phyloP scores from a whole-genome alignment of 306 rosid species.

The Lupinus albus region DNA sequence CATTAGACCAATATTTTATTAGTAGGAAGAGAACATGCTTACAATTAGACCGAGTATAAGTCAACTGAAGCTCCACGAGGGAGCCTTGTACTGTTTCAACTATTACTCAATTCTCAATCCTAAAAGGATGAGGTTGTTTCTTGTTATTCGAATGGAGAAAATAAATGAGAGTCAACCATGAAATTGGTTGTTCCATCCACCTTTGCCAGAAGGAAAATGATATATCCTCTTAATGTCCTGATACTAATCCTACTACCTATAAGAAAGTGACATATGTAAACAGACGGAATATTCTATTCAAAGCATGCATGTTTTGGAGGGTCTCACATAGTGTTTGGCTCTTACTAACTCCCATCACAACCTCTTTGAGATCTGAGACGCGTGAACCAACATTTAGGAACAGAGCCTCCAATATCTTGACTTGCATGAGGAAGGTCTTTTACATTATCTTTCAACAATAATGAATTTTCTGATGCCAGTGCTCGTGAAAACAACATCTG shows the following conservation, averaged over 20 bases:
- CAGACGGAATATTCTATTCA: slow-evolving; percentile 98
- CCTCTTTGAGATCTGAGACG: slow-evolving; percentile 83
- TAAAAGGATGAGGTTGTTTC: slow-evolving; percentile 51
- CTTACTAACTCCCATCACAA: slow-evolving; percentile 93
- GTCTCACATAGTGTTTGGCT: slow-evolving; percentile 87
- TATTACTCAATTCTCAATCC: slow-evolving; percentile 39
- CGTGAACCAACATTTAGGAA: slow-evolving; percentile 92
- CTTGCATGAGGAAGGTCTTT: slow-evolving; percentile 71
- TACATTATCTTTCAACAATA: slow-evolving; percentile 73
- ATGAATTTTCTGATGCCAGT: slow-evolving; percentile 91
- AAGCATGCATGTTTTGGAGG: slow-evolving; percentile 96
- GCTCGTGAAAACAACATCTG: slow-evolving; percentile 88
- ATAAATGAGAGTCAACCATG: slow-evolving; percentile 49
- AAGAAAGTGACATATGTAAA: too few species aligned
- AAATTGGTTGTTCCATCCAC: too few species aligned
- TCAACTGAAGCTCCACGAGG: slow-evolving; percentile 46
- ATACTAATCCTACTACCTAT: too few species aligned
- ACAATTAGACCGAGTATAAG: slow-evolving; percentile 40
- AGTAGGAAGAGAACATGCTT: slow-evolving; percentile 28
- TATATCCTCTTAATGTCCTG: too few species aligned
- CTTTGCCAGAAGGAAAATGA: too few species aligned
- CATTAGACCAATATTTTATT: too few species aligned
- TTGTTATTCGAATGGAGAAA: slow-evolving; percentile 53
- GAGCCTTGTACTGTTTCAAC: slow-evolving; percentile 34
- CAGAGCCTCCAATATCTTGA: slow-evolving; percentile 79